Percentiles rank a stretch among this genome's conserved stretches.
Conservation (phyloP, 192 early-diverging fungal species). For the Coemansia sp. region DNA sequence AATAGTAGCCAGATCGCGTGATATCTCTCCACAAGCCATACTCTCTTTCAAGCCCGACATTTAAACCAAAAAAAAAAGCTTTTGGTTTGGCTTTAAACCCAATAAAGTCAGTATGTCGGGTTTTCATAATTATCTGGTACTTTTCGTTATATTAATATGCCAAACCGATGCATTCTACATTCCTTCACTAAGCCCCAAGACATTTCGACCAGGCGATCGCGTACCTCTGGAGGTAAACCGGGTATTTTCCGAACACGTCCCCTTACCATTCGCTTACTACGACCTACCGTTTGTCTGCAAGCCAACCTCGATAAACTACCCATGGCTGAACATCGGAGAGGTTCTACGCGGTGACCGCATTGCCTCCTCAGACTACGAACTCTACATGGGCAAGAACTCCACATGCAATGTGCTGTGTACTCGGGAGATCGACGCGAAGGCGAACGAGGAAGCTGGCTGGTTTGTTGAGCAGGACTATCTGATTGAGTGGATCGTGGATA, state of each 20-base stretch:
- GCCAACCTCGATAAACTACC: slow-evolving; percentile 22
- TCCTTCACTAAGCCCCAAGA: slow-evolving; percentile 44
- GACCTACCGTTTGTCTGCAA: slow-evolving; percentile 65
- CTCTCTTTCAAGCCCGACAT: too few species aligned
- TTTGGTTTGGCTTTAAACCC: too few species aligned
- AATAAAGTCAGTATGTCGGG: too few species aligned
- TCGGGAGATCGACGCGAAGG: slow-evolving; percentile 38
- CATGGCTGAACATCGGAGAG: slow-evolving; percentile 60
- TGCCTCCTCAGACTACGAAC: slow-evolving; percentile 57
- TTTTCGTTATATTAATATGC: too few species aligned
- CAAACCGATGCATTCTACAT: slow-evolving; percentile 36
- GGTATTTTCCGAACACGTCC: slow-evolving; percentile 66
- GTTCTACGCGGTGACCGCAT: slow-evolving; percentile 73
- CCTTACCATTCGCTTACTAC: slow-evolving; percentile 63
- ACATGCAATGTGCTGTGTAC: slow-evolving; percentile 59
- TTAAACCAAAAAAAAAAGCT: too few species aligned
- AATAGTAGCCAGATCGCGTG: too few species aligned
- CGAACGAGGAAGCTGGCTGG: slow-evolving; percentile 48
- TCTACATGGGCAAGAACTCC: slow-evolving; percentile 49
- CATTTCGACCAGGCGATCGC: slow-evolving; percentile 49
- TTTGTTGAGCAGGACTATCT: slow-evolving; percentile 60
- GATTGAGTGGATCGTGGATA: slow-evolving; percentile 69
- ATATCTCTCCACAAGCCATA: too few species aligned
- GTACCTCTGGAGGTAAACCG: slow-evolving; percentile 68
- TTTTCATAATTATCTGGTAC: too few species aligned